Conservation (phyloP, 2,329 filamentous ascomycete genomes). For the Phoma sp. region DNA sequence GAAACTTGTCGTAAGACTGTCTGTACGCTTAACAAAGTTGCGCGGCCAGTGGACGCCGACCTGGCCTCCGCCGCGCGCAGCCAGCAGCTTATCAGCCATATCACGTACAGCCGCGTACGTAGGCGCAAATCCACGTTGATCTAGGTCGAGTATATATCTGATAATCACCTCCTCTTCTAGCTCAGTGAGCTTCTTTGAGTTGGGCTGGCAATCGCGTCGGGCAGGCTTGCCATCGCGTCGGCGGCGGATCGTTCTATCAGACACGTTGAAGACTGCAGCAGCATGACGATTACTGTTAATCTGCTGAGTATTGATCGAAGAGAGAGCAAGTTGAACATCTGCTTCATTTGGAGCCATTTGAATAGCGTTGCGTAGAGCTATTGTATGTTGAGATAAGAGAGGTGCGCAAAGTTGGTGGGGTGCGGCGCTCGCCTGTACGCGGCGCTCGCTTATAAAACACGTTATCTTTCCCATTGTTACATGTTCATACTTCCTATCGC, state of each 20-base stretch:
- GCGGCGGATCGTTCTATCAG: slow-evolving; percentile 3
- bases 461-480: too few species aligned
- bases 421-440: too few species aligned
- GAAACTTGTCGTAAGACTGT: slow-evolving; percentile 11
- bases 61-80: slow-evolving; percentile 3
- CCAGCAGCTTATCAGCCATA: slow-evolving; percentile 19
- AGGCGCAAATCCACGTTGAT: slow-evolving; percentile 18
- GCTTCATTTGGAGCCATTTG: too few species aligned
- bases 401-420: too few species aligned
- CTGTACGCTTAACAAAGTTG: slow-evolving; percentile 11
- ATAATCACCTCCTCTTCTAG: slow-evolving; percentile 14
- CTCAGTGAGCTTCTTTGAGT: slow-evolving; percentile 11
- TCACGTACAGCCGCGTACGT: slow-evolving; percentile 4
- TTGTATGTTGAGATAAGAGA: too few species aligned
- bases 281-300: slow-evolving; percentile 10
- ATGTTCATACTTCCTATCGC: too few species aligned
- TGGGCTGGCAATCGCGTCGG: slow-evolving; percentile 12
- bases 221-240: slow-evolving; percentile 4
- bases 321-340: too few species aligned
- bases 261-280: slow-evolving; percentile 7
- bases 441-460: too few species aligned
- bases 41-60: slow-evolving; percentile 15
- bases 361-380: too few species aligned
- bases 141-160: slow-evolving; percentile 15
- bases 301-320: too few species aligned